Evolutionary conservation across 805 yeast species (phyloP).

Genomic region (Lipomyces lipofer): DNA sequence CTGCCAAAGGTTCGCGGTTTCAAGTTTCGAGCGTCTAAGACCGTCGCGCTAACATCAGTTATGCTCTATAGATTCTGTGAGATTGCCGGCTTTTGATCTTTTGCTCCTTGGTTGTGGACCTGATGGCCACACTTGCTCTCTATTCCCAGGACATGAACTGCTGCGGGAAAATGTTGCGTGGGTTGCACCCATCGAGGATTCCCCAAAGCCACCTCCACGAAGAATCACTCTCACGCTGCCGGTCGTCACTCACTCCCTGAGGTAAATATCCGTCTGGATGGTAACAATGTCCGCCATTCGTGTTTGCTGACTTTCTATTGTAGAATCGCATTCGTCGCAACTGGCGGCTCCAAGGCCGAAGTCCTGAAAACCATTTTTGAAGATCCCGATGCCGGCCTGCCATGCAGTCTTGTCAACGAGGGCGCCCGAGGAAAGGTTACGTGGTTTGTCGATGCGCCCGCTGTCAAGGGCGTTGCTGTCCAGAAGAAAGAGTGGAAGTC

Average conservation of each 20-base stretch:
- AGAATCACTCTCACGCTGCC: conserved; percentile 92
- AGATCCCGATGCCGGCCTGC: conserved; percentile 94
- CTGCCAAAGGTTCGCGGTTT: conserved; percentile 57
- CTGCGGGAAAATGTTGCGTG: conserved; percentile 89
- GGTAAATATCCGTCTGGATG: conserved; percentile 13
- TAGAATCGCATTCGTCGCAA: conserved; percentile 89
- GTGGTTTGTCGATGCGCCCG: conserved; percentile 89
- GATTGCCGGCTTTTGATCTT: conserved; percentile 90
- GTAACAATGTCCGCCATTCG: too few relatives aligned
- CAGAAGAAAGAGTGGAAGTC: conserved; percentile 32
- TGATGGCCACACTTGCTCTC: conserved; percentile 96
- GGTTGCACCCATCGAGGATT: conserved; percentile 90
- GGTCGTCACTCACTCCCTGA: conserved; percentile 79
- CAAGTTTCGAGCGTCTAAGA: too few relatives aligned
- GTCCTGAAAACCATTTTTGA: conserved; percentile 89
- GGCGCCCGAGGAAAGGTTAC: conserved; percentile 95
- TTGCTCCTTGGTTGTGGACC: conserved; percentile 96
- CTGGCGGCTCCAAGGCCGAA: conserved; percentile 94
- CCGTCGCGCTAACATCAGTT: background rate
- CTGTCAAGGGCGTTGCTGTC: conserved; percentile 32
- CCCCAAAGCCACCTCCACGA: conserved; percentile 83
- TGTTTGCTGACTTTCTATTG: background rate
- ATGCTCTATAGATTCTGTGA: conserved; percentile 67
- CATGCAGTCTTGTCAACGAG: conserved; percentile 90
- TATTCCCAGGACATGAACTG: conserved; percentile 89